phyloP scores from a whole-genome alignment of 306 rosid species.

The Cucurbita moschata region DNA sequence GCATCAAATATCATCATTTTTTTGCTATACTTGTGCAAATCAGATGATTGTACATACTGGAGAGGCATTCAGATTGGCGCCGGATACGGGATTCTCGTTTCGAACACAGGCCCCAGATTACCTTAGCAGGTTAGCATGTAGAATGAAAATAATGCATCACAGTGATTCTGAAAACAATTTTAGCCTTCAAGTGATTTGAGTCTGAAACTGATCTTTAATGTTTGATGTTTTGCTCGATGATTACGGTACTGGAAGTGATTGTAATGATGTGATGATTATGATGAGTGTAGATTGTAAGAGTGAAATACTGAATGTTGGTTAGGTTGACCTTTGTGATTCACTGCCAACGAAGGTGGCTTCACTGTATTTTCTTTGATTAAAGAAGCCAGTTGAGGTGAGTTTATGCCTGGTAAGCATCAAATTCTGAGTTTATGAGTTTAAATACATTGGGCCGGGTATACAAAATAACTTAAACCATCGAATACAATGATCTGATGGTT shows the following conservation, averaged over 20 bases:
- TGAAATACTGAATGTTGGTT: neutral
- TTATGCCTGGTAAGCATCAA: neutral
- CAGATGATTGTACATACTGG: constrained; percentile 25
- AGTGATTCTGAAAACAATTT: neutral
- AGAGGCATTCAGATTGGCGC: constrained; percentile 1
- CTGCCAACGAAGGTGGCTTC: neutral
- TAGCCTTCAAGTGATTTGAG: neutral
- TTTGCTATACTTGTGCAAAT: neutral
- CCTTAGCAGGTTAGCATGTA: neutral
- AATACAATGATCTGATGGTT: neutral
- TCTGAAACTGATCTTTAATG: neutral
- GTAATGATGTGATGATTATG: neutral
- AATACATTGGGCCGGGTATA: no score
- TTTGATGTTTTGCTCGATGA: neutral
- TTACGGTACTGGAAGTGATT: neutral
- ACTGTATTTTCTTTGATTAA: neutral
- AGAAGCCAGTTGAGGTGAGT: neutral
- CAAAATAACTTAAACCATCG: no score
- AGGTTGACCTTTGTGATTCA: neutral
- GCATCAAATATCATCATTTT: neutral
- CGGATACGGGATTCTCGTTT: neutral
- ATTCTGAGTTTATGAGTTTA: neutral
- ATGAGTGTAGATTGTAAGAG: neutral
- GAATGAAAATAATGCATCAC: neutral
- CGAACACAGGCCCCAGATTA: neutral